Conservation (phyloP, 2,329 filamentous ascomycete species). For the Xylariaceae sp. region DNA sequence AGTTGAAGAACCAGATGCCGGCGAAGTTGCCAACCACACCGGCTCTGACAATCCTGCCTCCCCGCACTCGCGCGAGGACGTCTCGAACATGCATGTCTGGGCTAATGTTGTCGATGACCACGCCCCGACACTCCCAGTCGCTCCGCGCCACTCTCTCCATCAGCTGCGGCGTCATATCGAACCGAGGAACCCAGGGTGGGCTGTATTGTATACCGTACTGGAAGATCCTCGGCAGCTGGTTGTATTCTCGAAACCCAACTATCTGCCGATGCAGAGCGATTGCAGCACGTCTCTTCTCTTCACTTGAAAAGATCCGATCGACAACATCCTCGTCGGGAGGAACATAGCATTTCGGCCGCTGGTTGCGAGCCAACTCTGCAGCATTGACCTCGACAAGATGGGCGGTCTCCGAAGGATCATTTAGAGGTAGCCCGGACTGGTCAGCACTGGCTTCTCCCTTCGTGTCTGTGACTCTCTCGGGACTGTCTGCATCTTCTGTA, state of each 20-base stretch:
- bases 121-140: not conserved
- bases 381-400: too few species aligned
- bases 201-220: not conserved
- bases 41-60: not conserved
- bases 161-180: not conserved
- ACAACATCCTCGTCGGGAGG: not conserved
- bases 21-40: not conserved
- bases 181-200: not conserved
- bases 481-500: too few species aligned
- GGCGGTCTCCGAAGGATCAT: too few species aligned
- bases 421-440: too few species aligned
- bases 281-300: not conserved
- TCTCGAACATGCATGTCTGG: not conserved
- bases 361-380: too few species aligned
- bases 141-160: not conserved
- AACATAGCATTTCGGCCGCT: too few species aligned
- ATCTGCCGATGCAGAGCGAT: not conserved
- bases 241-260: not conserved
- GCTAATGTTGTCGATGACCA: not conserved
- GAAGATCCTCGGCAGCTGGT: not conserved
- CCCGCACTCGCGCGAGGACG: not conserved
- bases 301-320: not conserved
- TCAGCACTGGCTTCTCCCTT: too few species aligned
- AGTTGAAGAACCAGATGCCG: not conserved
- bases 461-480: too few species aligned